Evolutionary conservation across 202 grass and related monocot species (phyloP).

Genomic region (Schoenoplectus tabernaemontani): DNA sequence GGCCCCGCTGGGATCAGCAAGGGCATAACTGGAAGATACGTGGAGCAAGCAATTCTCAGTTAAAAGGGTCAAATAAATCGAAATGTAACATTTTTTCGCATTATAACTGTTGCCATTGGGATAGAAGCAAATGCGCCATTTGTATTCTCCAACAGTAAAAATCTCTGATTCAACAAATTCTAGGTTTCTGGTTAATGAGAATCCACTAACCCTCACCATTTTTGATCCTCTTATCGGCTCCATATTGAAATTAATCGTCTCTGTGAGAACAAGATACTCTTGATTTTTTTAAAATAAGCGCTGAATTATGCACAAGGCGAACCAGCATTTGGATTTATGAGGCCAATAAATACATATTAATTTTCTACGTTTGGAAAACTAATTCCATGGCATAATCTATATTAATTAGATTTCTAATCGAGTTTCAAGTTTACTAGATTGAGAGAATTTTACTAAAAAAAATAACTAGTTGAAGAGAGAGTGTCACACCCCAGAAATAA

Average conservation of each 20-base stretch:
- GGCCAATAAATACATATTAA: too few species aligned
- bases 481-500: too few species aligned
- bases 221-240: neutral
- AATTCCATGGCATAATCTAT: too few species aligned
- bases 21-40: neutral
- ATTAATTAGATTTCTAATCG: too few species aligned
- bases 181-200: neutral
- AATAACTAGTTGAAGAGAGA: too few species aligned
- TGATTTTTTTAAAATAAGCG: too few species aligned
- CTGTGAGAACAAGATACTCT: too few species aligned
- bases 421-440: too few species aligned
- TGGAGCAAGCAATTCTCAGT: neutral
- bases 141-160: neutral
- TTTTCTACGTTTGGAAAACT: too few species aligned
- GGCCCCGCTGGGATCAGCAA: neutral
- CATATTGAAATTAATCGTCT: neutral
- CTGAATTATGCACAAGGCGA: too few species aligned
- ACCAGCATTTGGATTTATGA: too few species aligned
- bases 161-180: neutral
- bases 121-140: neutral
- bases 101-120: neutral
- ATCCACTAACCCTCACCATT: neutral
- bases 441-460: too few species aligned
- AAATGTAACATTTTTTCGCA: neutral
- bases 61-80: neutral